Base-by-base conservation (phyloP, 805 yeast genomes). In the Sungouiella thailandica region DNA sequence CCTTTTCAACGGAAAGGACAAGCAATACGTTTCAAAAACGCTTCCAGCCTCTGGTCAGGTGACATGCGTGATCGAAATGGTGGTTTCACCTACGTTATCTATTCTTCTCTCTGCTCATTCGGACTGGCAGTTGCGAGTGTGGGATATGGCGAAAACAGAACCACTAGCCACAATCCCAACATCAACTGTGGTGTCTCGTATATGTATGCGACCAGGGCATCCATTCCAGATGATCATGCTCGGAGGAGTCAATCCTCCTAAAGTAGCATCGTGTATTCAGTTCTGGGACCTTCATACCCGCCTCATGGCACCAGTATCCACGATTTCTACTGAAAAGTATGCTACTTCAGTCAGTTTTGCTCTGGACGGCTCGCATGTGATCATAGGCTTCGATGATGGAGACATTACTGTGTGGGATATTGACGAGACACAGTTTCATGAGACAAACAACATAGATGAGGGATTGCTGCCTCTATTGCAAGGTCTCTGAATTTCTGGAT, bases 211-310 rank as follows among this genome's bases (percentile, higher is more conserved):
- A 18, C 50, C 50, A 2, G 33, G 32, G 4, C 39, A 34, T 10
- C 24, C 32, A 12, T 32, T 28, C 16, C 48, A 46, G 19, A 34
- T 39, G 23, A 33, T 44, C 19, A 44, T 47, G 7, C 12, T 34
- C 7, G 39, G 49, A 7, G 25, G 31, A n/a, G 22, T 41, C 16
- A 37, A 31, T 7, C 38, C 40, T n/a, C 45, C 49, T 1, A 32
- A 37, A 5, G 13, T 26, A 15, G 38, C 41, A 8, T 26, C 41
- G 13, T 33, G 31, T 23, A 41, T 44, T 7, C 44, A 46, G 29
- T 40, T 44, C 16, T 46, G 50, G 50, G 50, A 46, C 27, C 28
- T 46, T 16, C 32, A 33, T n/a, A 39, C 34, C 18, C 31, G 25
- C 17, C 22, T 38, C 7, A 17, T 30, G 22, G 28, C 37, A 7